A percentile compares a stretch with the other conserved stretches of the same genome.
phyloP scores from a whole-genome alignment of 140 eudicot species.

The Flaveria floridana region DNA sequence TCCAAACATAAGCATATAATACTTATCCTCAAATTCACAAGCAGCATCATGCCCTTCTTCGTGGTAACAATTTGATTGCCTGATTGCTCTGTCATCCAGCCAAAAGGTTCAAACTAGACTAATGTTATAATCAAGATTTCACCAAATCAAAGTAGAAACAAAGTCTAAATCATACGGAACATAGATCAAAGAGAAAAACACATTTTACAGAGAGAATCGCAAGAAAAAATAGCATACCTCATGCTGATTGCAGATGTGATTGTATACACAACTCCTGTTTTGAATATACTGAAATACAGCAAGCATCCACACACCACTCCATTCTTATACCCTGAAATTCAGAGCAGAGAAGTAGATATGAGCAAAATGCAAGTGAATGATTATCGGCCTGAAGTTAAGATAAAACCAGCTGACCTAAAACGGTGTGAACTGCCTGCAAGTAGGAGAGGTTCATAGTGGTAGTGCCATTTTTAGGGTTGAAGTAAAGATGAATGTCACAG shows the following conservation, averaged over 20 bases:
- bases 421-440: slow-evolving; percentile 54
- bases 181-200: background rate
- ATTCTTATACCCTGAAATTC: slow-evolving; percentile 49
- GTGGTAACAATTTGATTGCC: slow-evolving; percentile 76
- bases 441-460: slow-evolving; percentile 48
- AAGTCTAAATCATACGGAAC: background rate
- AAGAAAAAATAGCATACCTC: slow-evolving; percentile 29
- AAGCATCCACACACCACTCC: slow-evolving; percentile 49
- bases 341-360: slow-evolving; percentile 3
- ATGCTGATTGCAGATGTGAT: slow-evolving; percentile 38
- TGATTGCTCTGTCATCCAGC: slow-evolving; percentile 51
- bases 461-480: slow-evolving; percentile 49
- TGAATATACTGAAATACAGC: slow-evolving; percentile 44
- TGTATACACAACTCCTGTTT: slow-evolving; percentile 46
- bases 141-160: background rate
- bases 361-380: slow-evolving; percentile 8
- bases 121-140: slow-evolving; percentile 28
- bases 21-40: slow-evolving; percentile 48
- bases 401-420: slow-evolving; percentile 46
- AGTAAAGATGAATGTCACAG: slow-evolving; percentile 46
- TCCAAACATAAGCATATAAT: slow-evolving; percentile 66
- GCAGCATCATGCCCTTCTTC: slow-evolving; percentile 57
- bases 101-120: background rate
- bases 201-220: background rate
- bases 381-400: background rate